Evolutionary conservation across 345 rosid genomes (phyloP).

Genomic region (Psidium friedrichsthalianum): DNA sequence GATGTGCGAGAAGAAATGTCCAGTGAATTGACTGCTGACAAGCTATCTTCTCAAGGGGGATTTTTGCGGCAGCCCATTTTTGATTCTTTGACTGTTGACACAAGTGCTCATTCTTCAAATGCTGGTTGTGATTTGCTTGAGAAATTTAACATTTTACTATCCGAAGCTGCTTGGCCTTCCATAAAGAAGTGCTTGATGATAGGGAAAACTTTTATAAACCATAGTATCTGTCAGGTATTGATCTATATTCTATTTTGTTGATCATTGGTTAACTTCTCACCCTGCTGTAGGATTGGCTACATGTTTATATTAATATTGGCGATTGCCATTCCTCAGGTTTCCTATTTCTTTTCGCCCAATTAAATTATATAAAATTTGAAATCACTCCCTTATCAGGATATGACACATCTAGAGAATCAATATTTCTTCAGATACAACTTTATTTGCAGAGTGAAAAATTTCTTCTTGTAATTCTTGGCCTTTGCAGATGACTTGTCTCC

Average conservation of each 20-base stretch:
- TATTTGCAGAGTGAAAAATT: neutral
- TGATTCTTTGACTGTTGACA: constrained; percentile 22
- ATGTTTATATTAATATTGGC: neutral
- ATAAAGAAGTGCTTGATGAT: constrained; percentile 61
- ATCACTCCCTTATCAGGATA: neutral
- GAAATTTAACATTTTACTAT: constrained; percentile 39
- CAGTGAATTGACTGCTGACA: constrained; percentile 9
- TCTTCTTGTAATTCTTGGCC: constrained; percentile 1
- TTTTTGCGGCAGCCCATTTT: constrained; percentile 61
- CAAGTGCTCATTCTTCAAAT: constrained; percentile 14
- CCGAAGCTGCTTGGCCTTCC: constrained; percentile 58
- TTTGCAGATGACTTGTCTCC: constrained; percentile 89
- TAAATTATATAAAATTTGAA: neutral
- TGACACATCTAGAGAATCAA: neutral
- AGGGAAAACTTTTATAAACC: constrained; percentile 69
- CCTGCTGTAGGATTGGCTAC: neutral
- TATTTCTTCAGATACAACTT: neutral
- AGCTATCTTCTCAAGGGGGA: constrained; percentile 68
- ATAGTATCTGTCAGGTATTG: constrained; percentile 74
- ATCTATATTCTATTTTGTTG: neutral
- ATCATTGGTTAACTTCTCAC: neutral
- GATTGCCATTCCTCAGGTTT: neutral
- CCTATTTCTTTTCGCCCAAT: neutral
- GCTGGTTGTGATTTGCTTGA: constrained; percentile 26
- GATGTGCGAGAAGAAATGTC: constrained; percentile 22